Evolutionary conservation across 768 basidiomycete species (phyloP).

Genomic region (Trametes meyenii): DNA sequence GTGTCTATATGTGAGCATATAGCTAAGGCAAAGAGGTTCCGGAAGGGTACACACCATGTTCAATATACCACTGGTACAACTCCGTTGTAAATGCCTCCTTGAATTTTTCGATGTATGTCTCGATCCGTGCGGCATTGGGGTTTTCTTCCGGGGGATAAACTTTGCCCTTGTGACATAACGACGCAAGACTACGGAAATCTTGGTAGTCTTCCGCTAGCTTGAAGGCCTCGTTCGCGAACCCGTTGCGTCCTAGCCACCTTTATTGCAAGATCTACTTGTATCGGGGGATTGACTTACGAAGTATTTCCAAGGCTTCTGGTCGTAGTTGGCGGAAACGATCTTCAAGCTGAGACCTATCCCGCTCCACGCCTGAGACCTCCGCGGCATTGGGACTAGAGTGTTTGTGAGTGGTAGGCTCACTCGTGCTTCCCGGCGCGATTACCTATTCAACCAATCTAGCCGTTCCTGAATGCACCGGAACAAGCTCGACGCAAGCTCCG

Average conservation of each 20-base stretch:
- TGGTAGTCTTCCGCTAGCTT: constrained; percentile 82
- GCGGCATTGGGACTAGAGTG: constrained; percentile 45
- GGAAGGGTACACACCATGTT: constrained; percentile 61
- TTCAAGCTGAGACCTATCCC: constrained; percentile 61
- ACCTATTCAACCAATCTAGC: constrained; percentile 68
- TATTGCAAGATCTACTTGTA: not conserved
- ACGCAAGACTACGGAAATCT: constrained; percentile 85
- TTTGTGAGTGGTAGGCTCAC: not conserved
- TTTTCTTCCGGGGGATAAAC: constrained; percentile 68
- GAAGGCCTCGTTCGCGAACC: constrained; percentile 72
- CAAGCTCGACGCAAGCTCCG: constrained; percentile 62
- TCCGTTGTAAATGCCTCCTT: constrained; percentile 85
- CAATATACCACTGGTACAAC: constrained; percentile 92
- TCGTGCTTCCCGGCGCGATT: no score
- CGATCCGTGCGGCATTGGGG: constrained; percentile 62
- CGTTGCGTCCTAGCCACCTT: constrained; percentile 56
- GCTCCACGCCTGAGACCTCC: constrained; percentile 50
- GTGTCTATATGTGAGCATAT: not conserved
- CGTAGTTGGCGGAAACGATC: constrained; percentile 72
- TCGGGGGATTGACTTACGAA: constrained; percentile 57
- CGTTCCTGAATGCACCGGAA: constrained; percentile 72
- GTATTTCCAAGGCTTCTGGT: constrained; percentile 75
- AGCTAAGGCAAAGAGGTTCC: not conserved
- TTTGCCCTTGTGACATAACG: constrained; percentile 72
- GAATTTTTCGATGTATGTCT: constrained; percentile 75